Percentiles rank a stretch among this genome's conserved stretches.
Evolutionary conservation across 2,329 filamentous ascomycete genomes (phyloP).

Genomic region (Cercospora sp.): DNA sequence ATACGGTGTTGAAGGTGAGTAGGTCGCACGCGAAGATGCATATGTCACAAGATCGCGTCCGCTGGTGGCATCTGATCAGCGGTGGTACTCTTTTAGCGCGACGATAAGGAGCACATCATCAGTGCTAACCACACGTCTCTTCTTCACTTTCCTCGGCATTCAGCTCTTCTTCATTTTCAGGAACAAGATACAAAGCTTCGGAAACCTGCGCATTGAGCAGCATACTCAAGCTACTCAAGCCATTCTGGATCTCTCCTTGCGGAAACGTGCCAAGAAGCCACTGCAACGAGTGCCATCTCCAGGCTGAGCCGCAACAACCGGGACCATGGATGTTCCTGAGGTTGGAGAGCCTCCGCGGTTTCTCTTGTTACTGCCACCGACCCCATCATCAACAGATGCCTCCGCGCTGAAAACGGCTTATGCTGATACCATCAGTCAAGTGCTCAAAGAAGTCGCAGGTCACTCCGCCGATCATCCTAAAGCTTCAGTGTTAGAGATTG

Average conservation of each 20-base stretch:
- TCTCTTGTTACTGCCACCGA: slow-evolving; percentile 49
- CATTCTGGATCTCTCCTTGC: not conserved
- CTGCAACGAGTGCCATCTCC: not conserved
- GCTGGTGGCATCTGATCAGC: not conserved
- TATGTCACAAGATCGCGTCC: slow-evolving; percentile 5
- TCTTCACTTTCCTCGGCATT: slow-evolving; percentile 3
- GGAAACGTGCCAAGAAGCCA: not conserved
- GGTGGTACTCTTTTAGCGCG: not conserved
- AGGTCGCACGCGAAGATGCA: not conserved
- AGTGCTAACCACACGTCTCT: not conserved
- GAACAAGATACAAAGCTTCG: not conserved
- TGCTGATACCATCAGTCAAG: slow-evolving; percentile 44
- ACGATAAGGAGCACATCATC: not conserved
- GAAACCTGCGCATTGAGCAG: not conserved
- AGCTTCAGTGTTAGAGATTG: slow-evolving; percentile 56
- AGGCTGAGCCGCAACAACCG: not conserved
- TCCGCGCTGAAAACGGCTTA: slow-evolving; percentile 47
- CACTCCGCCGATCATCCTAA: slow-evolving; percentile 34
- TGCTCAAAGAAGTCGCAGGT: slow-evolving; percentile 44
- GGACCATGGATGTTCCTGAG: slow-evolving; percentile 11
- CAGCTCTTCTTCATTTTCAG: not conserved
- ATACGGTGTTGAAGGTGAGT: not conserved
- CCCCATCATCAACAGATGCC: slow-evolving; percentile 43
- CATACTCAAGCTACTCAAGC: not conserved
- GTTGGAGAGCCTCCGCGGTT: slow-evolving; percentile 35